phyloP scores from a whole-genome alignment of 331 rosid genomes.

The Acacia pycnantha region DNA sequence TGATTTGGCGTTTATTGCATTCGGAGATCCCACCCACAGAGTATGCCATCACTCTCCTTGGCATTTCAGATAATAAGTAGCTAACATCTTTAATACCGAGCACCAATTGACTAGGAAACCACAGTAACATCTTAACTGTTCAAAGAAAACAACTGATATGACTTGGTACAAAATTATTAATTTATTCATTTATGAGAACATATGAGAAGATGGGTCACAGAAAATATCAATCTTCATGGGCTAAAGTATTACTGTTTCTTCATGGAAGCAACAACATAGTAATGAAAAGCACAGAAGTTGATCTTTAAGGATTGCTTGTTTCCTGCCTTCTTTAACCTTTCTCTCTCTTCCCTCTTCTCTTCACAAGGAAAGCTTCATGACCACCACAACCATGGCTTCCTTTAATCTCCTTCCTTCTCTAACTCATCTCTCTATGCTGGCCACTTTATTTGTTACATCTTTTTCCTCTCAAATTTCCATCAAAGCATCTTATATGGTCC shows the following conservation, averaged over 20 bases:
- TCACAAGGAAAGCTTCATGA: constrained; percentile 29
- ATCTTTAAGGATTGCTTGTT: constrained; percentile 14
- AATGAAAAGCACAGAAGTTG: constrained; percentile 23
- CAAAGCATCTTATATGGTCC: constrained; percentile 23
- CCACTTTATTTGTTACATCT: constrained; percentile 19
- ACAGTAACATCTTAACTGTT: constrained; percentile 12
- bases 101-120: constrained; percentile 1
- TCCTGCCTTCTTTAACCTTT: neutral
- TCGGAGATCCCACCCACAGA: constrained; percentile 1
- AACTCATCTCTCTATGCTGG: constrained; percentile 29
- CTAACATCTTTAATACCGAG: constrained; percentile 26
- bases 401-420: constrained; percentile 28
- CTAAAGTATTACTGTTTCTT: constrained; percentile 7
- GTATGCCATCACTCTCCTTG: neutral
- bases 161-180: neutral
- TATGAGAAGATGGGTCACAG: neutral
- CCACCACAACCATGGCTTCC: constrained; percentile 50
- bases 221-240: constrained; percentile 17
- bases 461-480: neutral
- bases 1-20: constrained; percentile 24
- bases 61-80: neutral
- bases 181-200: constrained; percentile 9
- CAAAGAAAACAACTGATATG: constrained; percentile 14
- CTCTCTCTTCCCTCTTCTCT: constrained; percentile 12
- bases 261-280: constrained; percentile 27